A percentile compares a stretch with the other conserved stretches of the same genome.
phyloP scores from a whole-genome alignment of 768 basidiomycete genomes.

The Tephrocybe sp. region DNA sequence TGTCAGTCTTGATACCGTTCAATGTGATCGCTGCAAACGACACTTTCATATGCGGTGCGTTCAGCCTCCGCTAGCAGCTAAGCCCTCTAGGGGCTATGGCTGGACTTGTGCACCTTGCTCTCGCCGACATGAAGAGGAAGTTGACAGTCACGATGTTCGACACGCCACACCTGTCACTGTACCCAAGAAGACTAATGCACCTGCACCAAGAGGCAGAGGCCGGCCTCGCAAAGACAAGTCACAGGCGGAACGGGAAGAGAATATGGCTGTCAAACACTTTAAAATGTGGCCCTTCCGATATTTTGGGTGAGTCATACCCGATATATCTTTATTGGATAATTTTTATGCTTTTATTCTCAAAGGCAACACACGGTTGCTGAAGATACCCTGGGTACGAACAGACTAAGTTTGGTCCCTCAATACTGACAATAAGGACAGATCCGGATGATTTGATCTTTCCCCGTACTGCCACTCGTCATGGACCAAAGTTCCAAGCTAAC shows the following conservation, averaged over 20 bases:
- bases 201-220: slow-evolving; percentile 70
- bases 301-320: slow-evolving; percentile 72
- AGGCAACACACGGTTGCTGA: slow-evolving; percentile 91
- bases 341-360: slow-evolving; percentile 10
- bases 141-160: slow-evolving; percentile 73
- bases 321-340: background rate
- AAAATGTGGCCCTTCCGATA: slow-evolving; percentile 96
- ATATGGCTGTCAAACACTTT: slow-evolving; percentile 76
- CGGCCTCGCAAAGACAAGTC: slow-evolving; percentile 75
- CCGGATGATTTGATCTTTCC: slow-evolving; percentile 97
- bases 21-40: slow-evolving; percentile 89
- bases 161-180: slow-evolving; percentile 45
- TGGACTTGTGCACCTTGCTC: slow-evolving; percentile 98
- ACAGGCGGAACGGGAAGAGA: slow-evolving; percentile 77
- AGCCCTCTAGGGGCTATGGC: slow-evolving; percentile 94
- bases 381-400: slow-evolving; percentile 77
- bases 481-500: slow-evolving; percentile 79
- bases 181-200: slow-evolving; percentile 65
- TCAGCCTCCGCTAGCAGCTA: slow-evolving; percentile 84
- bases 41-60: slow-evolving; percentile 96
- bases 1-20: slow-evolving; percentile 77
- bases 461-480: slow-evolving; percentile 87
- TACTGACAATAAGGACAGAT: slow-evolving; percentile 49
- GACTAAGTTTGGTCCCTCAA: slow-evolving; percentile 17
- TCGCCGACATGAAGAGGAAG: slow-evolving; percentile 81